phyloP scores from a whole-genome alignment of 1,139 yeast species.

The Yamadazyma trypodendri region DNA sequence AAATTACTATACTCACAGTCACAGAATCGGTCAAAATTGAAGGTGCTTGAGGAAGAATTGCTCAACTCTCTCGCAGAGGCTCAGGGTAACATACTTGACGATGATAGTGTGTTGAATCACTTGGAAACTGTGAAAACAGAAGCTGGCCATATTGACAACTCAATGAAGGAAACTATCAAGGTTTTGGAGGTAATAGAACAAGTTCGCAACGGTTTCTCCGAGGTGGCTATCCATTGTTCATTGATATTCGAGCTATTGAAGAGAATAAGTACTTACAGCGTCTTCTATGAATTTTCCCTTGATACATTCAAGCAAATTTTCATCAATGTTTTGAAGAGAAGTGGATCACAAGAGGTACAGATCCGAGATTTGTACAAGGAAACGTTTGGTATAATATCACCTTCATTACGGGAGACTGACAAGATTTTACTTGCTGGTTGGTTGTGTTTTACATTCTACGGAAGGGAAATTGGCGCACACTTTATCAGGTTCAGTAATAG shows the following conservation, averaged over 20 bases:
- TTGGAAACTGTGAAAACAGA: conserved; percentile 68
- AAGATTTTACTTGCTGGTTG: conserved; percentile 44
- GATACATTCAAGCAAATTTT: conserved; percentile 46
- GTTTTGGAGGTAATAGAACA: conserved; percentile 56
- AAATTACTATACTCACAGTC: conserved; percentile 57
- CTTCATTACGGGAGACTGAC: conserved; percentile 53
- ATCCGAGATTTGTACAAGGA: conserved; percentile 38
- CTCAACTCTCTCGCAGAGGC: conserved; percentile 58
- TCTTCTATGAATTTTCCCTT: conserved; percentile 60
- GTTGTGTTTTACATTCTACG: conserved; percentile 29
- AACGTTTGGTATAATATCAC: conserved; percentile 44
- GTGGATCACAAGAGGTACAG: conserved; percentile 15
- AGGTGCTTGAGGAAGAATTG: conserved; percentile 59
- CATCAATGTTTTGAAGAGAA: conserved; percentile 30
- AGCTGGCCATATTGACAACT: conserved; percentile 51
- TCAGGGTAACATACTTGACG: conserved; percentile 66
- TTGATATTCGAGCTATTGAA: conserved; percentile 47
- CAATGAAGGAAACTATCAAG: conserved; percentile 52
- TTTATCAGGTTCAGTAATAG: conserved; percentile 16
- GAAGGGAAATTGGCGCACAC: conserved; percentile 25
- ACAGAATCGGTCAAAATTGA: conserved; percentile 56
- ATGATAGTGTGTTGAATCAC: conserved; percentile 56
- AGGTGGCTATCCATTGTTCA: conserved; percentile 58
- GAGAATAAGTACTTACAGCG: conserved; percentile 39
- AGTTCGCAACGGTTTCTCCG: conserved; percentile 45